These are phyloP conservation scores for Byssochlamys sp. DNA, from an alignment of 2,329 filamentous ascomycete species.

Conservation along the genomic window DNA sequence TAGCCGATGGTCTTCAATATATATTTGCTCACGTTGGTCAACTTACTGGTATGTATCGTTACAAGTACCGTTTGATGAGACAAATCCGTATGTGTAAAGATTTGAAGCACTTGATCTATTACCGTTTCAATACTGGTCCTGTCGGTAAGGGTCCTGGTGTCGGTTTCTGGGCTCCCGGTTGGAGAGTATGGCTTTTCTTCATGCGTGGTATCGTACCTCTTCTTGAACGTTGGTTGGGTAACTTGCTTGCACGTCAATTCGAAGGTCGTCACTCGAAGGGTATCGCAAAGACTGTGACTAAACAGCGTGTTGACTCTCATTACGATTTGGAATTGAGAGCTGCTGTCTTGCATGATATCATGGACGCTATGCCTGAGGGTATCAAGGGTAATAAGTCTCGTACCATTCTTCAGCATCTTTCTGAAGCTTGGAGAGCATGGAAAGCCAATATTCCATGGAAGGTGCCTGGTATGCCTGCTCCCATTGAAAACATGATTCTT, in stretches of 20 bases:
- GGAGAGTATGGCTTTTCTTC: conserved; percentile 98
- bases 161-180: conserved; percentile 97
- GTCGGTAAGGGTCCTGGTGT: conserved; percentile 96
- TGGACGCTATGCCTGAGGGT: conserved; percentile 99
- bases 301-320: conserved; percentile 96
- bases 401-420: conserved; percentile 90
- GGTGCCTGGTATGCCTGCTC: conserved; percentile 87
- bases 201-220: conserved; percentile 96
- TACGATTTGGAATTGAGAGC: conserved; percentile 95
- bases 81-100: conserved; percentile 99
- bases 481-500: conserved; percentile 96
- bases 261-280: conserved; percentile 98
- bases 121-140: conserved; percentile 91
- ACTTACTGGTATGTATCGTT: conserved; percentile 97
- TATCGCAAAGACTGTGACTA: conserved; percentile 96
- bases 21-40: conserved; percentile 98
- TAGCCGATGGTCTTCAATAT: conserved; percentile 94
- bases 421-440: conserved; percentile 98
- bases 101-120: conserved; percentile 97
- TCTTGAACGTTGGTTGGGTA: conserved; percentile 92
- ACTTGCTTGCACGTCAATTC: conserved; percentile 90
- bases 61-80: conserved; percentile 99
- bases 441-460: conserved; percentile 99
- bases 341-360: conserved; percentile 97
- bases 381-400: conserved; percentile 99